Evolutionary conservation across 2,329 filamentous ascomycete genomes (phyloP).

Genomic region (Talaromyces sp.): DNA sequence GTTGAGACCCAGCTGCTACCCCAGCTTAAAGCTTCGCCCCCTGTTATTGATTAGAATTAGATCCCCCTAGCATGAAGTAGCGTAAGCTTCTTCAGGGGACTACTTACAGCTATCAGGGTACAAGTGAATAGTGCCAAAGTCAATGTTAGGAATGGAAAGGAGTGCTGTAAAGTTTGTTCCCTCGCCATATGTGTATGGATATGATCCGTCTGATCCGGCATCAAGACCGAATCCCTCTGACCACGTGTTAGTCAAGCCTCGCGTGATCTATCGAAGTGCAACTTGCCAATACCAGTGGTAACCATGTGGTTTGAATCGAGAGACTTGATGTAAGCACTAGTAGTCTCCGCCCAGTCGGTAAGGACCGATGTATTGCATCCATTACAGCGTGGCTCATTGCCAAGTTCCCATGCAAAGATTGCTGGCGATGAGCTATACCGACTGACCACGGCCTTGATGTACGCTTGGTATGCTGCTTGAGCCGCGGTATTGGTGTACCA

Average conservation of each 20-base stretch:
- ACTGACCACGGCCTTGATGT: slow-evolving; percentile 59
- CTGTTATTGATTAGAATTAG: slow-evolving; percentile 21
- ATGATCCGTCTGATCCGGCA: slow-evolving; percentile 50
- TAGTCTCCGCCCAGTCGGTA: slow-evolving; percentile 58
- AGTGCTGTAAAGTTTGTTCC: slow-evolving; percentile 55
- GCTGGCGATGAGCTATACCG: slow-evolving; percentile 60
- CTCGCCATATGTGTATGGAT: slow-evolving; percentile 53
- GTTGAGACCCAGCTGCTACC: slow-evolving; percentile 50
- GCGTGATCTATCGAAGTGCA: neutral
- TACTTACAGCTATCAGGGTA: slow-evolving; percentile 49
- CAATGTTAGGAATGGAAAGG: slow-evolving; percentile 53
- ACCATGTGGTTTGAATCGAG: slow-evolving; percentile 63
- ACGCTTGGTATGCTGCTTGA: slow-evolving; percentile 61
- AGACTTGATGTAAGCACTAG: slow-evolving; percentile 62
- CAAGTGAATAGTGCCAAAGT: slow-evolving; percentile 57
- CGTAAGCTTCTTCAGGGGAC: neutral
- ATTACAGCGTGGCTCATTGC: slow-evolving; percentile 64
- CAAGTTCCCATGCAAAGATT: slow-evolving; percentile 67
- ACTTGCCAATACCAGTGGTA: slow-evolving; percentile 55
- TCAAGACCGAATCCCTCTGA: slow-evolving; percentile 57
- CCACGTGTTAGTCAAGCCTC: neutral
- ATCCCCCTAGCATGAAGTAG: neutral
- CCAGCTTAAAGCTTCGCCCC: slow-evolving; percentile 42
- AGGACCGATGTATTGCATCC: slow-evolving; percentile 60
- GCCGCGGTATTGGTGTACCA: slow-evolving; percentile 59